phyloP scores from a whole-genome alignment of 2,329 filamentous ascomycete species.

The Exophiala viscosa region DNA sequence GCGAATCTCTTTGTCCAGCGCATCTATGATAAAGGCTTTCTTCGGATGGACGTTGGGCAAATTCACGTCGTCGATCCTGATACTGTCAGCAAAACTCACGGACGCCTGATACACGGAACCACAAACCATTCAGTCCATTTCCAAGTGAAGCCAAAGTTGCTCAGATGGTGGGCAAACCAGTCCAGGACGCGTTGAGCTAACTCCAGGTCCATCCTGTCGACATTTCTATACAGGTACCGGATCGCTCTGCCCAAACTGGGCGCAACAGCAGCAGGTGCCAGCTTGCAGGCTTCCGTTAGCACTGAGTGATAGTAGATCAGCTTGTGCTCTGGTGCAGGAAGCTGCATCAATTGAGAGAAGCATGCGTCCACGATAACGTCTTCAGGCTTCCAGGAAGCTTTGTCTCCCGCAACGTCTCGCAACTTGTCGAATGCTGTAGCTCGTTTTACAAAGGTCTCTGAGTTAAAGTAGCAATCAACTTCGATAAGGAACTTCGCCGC shows the following conservation, averaged over 20 bases:
- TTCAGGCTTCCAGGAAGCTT: conserved; percentile 91
- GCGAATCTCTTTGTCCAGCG: conserved; percentile 93
- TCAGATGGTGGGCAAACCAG: conserved; percentile 97
- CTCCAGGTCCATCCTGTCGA: conserved; percentile 81
- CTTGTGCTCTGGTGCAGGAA: conserved; percentile 86
- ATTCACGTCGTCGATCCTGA: conserved; percentile 72
- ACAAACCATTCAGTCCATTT: conserved; percentile 93
- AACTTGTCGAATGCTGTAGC: conserved; percentile 90
- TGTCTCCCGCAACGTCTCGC: conserved; percentile 58
- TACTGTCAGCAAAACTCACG: conserved; percentile 4
- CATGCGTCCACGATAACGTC: conserved; percentile 96
- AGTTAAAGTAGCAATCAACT: conserved; percentile 88
- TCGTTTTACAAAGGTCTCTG: conserved; percentile 86
- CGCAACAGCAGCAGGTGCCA: conserved; percentile 92
- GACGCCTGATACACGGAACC: not conserved
- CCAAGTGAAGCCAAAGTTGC: conserved; percentile 99
- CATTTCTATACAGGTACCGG: conserved; percentile 79
- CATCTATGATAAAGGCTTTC: conserved; percentile 88
- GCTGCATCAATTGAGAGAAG: conserved; percentile 88
- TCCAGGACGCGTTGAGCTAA: conserved; percentile 84
- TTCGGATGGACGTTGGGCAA: conserved; percentile 74
- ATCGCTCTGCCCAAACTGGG: conserved; percentile 91
- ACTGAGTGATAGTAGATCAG: conserved; percentile 95
- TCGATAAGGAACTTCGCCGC: conserved; percentile 89
- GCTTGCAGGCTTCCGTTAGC: conserved; percentile 91